These are phyloP conservation scores for Suhomyces bokatorum DNA, from an alignment of 1,139 yeast genomes.

Conservation along the genomic window DNA sequence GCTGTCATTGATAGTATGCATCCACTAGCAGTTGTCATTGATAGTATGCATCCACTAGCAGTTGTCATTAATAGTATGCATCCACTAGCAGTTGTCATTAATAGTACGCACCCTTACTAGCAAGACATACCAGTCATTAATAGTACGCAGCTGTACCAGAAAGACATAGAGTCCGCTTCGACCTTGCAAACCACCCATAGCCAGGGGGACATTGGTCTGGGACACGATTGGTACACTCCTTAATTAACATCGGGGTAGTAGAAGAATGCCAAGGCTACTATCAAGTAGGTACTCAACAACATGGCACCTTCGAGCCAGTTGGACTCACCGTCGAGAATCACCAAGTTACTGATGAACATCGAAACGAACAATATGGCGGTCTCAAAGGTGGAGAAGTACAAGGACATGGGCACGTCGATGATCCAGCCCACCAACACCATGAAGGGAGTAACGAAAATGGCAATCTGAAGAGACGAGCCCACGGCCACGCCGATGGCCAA, in stretches of 20 bases:
- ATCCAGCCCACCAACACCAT: slow-evolving; percentile 92
- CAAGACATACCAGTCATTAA: too few relatives aligned
- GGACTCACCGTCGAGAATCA: slow-evolving; percentile 89
- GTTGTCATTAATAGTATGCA: too few relatives aligned
- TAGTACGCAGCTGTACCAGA: too few relatives aligned
- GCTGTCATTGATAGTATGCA: too few relatives aligned
- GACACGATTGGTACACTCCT: not conserved
- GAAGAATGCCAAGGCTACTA: slow-evolving; percentile 86
- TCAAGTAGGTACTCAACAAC: slow-evolving; percentile 81
- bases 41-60: too few relatives aligned
- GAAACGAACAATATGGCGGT: slow-evolving; percentile 87
- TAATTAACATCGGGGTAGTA: slow-evolving; percentile 59
- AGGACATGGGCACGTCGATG: slow-evolving; percentile 87
- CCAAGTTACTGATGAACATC: slow-evolving; percentile 82
- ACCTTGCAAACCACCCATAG: too few relatives aligned
- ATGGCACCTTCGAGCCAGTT: slow-evolving; percentile 97
- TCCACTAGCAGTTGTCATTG: too few relatives aligned
- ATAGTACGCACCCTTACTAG: too few relatives aligned
- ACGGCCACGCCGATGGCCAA: slow-evolving; percentile 95
- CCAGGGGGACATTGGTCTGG: not conserved
- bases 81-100: too few relatives aligned
- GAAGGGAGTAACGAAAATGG: slow-evolving; percentile 91
- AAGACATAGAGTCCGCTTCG: too few relatives aligned
- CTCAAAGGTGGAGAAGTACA: slow-evolving; percentile 90
- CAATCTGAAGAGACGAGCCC: slow-evolving; percentile 95